Evolutionary conservation across 257 asterid genomes (phyloP).

Genomic region (Nicotiana tomentosiformis): DNA sequence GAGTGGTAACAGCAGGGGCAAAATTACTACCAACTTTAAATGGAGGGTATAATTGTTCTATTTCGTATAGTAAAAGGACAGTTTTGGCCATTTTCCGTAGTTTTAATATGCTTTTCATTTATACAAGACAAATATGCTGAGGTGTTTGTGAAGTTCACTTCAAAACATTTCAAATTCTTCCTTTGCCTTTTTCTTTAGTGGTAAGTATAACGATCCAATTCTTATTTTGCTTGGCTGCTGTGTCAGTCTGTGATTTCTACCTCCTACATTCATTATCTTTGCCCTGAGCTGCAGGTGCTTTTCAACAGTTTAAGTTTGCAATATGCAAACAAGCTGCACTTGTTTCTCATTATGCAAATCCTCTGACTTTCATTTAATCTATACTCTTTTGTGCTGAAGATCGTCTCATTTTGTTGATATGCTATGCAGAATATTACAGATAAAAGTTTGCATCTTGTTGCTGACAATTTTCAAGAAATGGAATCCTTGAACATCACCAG

Average conservation of each 20-base stretch:
- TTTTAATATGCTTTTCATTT: background rate
- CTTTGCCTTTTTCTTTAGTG: background rate
- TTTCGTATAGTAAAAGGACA: too few relatives aligned
- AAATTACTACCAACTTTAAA: too few relatives aligned
- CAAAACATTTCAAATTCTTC: background rate
- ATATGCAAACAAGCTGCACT: background rate
- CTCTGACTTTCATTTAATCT: background rate
- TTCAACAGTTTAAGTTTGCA: background rate
- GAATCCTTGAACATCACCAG: conserved; percentile 74
- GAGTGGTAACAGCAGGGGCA: too few relatives aligned
- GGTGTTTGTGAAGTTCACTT: background rate
- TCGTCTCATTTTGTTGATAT: conserved; percentile 18
- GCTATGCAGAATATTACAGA: conserved; percentile 71
- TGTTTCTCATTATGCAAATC: background rate
- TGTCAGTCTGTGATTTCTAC: background rate
- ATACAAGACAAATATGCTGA: background rate
- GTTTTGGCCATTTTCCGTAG: too few relatives aligned
- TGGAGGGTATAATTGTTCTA: too few relatives aligned
- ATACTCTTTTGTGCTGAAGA: background rate
- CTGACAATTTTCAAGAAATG: conserved; percentile 58
- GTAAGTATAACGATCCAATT: background rate
- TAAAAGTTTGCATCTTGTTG: conserved; percentile 54
- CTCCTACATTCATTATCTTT: background rate
- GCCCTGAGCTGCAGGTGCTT: background rate
- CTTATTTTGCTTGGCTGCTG: background rate